Evolutionary conservation across 1,284 basidiomycete species (phyloP), one percentile per base, ranked within the genome.

Genomic region (Sporisorium graminicola): DNA sequence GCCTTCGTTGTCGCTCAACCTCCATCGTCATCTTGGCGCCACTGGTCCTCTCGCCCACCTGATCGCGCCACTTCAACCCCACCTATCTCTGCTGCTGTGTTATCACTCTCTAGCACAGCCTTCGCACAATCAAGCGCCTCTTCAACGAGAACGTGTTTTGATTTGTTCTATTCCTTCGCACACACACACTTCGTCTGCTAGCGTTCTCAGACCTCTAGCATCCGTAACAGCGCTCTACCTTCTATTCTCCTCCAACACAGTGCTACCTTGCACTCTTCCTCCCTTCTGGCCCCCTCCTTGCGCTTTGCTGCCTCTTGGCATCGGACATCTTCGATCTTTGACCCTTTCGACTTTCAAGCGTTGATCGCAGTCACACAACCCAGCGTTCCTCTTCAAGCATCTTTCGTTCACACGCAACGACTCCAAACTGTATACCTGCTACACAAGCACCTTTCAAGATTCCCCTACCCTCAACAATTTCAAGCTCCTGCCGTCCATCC

Each of bases 341-440:
- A n/a, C n/a, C 51, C 29, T 33, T 6, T 16, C 33, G 12, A 13
- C 27, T 27, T 24, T 31, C n/a, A 18, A 49, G 47, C 47, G 47
- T 49, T 29, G 47, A 49, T 49, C 47, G 47, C 47, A 49, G 7
- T 27, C 5, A 27, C 46, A 16, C 26, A 24, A 27, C 22, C 47
- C 29, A 49, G 26, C 16, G 27, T 35, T 14, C 35, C 46, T 47
- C 37, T 22, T 20, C 26, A 49, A 57, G 57, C 61, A 70, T 64
- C 44, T 47, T 57, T 9, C 31, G 22, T 24, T 31, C 22, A 27
- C 37, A 43, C 16, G 16, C 16, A 57, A n/a, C 24, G 29, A 56
- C 43, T 42, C 65, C 47, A 56, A 29, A 63, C 31, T 53, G 51
- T 70, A 70, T 70, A 70, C 67, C 67, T 70, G 67, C 61, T 64